A percentile compares a stretch with the other conserved stretches of the same genome.
Evolutionary conservation across 2,329 filamentous ascomycete genomes (phyloP).

Genomic region (Hymenoscyphus linearis): DNA sequence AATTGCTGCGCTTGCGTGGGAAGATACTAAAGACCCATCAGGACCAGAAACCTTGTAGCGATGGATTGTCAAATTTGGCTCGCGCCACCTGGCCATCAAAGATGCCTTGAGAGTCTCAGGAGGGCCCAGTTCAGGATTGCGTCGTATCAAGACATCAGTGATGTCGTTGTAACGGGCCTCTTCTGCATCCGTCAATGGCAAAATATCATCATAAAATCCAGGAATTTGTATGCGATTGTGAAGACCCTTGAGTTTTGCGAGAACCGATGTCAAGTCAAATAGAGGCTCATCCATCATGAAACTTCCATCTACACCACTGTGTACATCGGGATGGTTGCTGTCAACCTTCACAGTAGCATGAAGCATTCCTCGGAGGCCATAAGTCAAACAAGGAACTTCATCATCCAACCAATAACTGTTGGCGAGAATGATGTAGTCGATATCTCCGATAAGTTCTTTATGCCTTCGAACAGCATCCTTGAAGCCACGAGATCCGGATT

Average conservation of each 20-base stretch:
- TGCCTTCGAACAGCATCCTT: conserved; percentile 73
- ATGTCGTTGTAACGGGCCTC: conserved; percentile 81
- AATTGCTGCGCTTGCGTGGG: conserved; percentile 80
- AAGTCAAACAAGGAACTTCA: conserved; percentile 89
- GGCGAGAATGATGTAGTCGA: conserved; percentile 91
- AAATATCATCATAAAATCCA: conserved; percentile 80
- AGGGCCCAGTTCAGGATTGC: conserved; percentile 56
- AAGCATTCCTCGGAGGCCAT: conserved; percentile 87
- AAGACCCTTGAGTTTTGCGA: conserved; percentile 75
- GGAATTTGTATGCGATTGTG: conserved; percentile 81
- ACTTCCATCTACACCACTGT: conserved; percentile 95
- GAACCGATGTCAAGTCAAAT: conserved; percentile 79
- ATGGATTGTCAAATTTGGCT: conserved; percentile 91
- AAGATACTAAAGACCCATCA: conserved; percentile 86
- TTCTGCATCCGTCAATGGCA: conserved; percentile 69
- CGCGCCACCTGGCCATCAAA: conserved; percentile 90
- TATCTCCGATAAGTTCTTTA: conserved; percentile 78
- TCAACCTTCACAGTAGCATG: conserved; percentile 88
- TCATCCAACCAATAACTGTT: conserved; percentile 99
- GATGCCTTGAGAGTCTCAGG: conserved; percentile 71
- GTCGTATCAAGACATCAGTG: conserved; percentile 65
- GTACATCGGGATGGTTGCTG: conserved; percentile 79
- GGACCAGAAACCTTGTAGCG: conserved; percentile 88
- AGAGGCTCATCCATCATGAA: conserved; percentile 84
- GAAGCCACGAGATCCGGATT: conserved; percentile 88